Evolutionary conservation across 306 rosid species (phyloP), one percentile per base, ranked within the genome.

Genomic region (Cucumis sativus): DNA sequence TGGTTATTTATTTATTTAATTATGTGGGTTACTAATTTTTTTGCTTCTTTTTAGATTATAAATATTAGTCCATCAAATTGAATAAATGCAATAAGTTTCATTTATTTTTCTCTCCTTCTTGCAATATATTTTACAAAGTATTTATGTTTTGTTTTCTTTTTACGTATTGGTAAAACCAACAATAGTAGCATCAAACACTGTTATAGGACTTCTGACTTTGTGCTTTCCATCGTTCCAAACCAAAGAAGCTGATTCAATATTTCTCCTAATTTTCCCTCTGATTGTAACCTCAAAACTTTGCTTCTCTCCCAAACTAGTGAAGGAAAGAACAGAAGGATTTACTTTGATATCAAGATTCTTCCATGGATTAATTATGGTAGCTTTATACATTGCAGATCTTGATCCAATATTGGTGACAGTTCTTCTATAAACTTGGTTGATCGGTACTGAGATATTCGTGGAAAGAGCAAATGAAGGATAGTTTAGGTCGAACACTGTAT

Each of bases 401-500:
- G 84, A 79, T 13, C 92, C 91, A n/a, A 88, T 89, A 66, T 86
- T 84, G 11, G 91, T 88, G 33, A 81, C 85, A 0, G 73, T 81
- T 74, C 91, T 75, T 4, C 10, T 21, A 25, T 84, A 88, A 40
- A 61, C 64, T 1, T 80, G 82, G 55, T 47, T 78, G 5, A 88
- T 76, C 1, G 59, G 17, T 39, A 70, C 43, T 6, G 80, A 57
- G 47, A 40, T 30, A 5, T 54, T 2, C 4, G 21, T 56, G 10
- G 82, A 30, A 25, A 85, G 82, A 60, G 85, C 73, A n/a, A 88
- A 83, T 0, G 90, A 86, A 6, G 93, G 88, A 41, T 88, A 90
- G 62, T 90, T 90, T 1, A 90, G 67, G 23, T 87, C 87, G 15
- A 66, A 79, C 18, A 52, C 77, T 8, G 80, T 57, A 62, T 6